Evolutionary conservation across 192 early-diverging fungal genomes (phyloP).

Genomic region (Coemansia sp.): DNA sequence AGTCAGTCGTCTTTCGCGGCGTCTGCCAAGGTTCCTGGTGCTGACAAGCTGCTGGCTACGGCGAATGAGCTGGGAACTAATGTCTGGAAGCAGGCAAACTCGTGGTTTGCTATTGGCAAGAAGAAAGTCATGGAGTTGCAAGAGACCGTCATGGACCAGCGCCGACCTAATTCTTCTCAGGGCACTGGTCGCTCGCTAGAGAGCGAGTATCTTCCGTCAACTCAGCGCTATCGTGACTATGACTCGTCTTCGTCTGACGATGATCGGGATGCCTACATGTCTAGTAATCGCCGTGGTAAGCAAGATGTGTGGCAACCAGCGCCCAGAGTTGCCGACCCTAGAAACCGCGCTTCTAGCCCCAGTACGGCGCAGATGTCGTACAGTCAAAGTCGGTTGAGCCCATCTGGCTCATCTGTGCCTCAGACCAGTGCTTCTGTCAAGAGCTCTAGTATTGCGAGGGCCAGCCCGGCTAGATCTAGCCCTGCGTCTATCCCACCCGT

Average conservation of each 20-base stretch:
- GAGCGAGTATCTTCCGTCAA: slow-evolving; percentile 11
- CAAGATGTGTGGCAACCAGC: background rate
- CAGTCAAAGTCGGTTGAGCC: background rate
- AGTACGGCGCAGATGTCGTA: background rate
- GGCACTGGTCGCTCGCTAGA: background rate
- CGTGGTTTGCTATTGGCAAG: slow-evolving; percentile 58
- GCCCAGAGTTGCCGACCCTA: background rate
- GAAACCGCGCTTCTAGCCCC: background rate
- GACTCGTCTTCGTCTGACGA: slow-evolving; percentile 34
- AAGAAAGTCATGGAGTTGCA: slow-evolving; percentile 56
- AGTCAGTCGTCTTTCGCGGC: slow-evolving; percentile 1
- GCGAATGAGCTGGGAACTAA: slow-evolving; percentile 54
- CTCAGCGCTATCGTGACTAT: slow-evolving; percentile 34
- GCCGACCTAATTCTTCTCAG: slow-evolving; percentile 4
- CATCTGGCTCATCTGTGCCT: background rate
- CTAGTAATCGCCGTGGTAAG: slow-evolving; percentile 32
- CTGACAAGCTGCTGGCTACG: slow-evolving; percentile 46
- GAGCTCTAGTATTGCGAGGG: background rate
- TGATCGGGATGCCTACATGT: slow-evolving; percentile 30
- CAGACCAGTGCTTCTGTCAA: background rate
- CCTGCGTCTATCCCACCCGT: slow-evolving; percentile 25
- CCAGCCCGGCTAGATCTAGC: background rate
- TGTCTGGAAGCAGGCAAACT: slow-evolving; percentile 57
- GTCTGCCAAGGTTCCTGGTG: slow-evolving; percentile 11
- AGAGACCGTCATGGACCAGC: slow-evolving; percentile 45